phyloP scores from a whole-genome alignment of 257 asterid species.

The Coffea canephora region DNA sequence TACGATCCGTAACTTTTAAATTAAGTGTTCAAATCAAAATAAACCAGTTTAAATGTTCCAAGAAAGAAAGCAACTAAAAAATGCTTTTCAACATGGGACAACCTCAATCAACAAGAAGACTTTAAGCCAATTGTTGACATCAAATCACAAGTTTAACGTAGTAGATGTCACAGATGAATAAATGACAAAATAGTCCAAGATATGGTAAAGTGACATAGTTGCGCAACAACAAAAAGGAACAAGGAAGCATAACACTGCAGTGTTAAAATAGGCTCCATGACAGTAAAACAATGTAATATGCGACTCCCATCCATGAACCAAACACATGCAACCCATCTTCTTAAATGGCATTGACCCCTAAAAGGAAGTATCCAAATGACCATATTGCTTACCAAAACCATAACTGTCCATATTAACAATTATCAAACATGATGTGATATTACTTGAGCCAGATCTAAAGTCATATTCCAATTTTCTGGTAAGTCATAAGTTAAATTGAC shows the following conservation, averaged over 20 bases:
- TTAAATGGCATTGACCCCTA: neutral
- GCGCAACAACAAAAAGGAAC: neutral
- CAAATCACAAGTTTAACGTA: neutral
- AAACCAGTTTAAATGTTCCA: neutral
- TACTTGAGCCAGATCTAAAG: neutral
- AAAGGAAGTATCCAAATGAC: neutral
- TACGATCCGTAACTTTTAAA: neutral
- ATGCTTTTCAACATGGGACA: neutral
- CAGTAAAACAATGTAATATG: neutral
- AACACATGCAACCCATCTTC: neutral
- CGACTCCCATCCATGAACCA: neutral
- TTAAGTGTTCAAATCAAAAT: neutral
- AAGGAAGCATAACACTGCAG: neutral
- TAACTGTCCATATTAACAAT: neutral
- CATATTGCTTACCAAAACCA: neutral
- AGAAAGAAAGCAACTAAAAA: neutral
- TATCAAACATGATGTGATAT: neutral
- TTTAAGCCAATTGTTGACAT: neutral
- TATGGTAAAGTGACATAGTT: neutral
- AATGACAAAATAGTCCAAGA: neutral
- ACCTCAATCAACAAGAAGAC: neutral
- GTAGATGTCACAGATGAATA: neutral
- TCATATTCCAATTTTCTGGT: neutral
- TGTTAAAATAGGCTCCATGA: neutral
- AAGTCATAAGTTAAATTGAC: neutral